A percentile compares a stretch with the other conserved stretches of the same genome.
phyloP scores from a whole-genome alignment of 805 yeast species.

The Kazachstania africana region DNA sequence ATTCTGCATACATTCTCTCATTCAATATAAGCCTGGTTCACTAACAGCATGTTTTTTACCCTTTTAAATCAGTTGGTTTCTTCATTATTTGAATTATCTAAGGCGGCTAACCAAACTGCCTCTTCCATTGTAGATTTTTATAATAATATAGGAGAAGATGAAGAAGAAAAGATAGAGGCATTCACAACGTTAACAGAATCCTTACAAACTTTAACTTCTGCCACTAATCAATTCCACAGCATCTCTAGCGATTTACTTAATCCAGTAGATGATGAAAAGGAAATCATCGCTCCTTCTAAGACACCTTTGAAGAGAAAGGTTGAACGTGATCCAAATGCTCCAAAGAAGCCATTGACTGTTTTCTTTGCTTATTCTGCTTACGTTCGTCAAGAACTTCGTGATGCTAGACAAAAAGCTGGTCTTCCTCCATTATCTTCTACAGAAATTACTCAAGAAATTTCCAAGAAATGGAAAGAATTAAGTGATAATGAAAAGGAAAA shows the following conservation, averaged over 20 bases:
- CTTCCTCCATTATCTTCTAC: slow-evolving; percentile 56
- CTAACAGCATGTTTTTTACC: too few relatives aligned
- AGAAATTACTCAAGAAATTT: slow-evolving; percentile 69
- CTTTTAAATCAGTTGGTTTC: slow-evolving; percentile 44
- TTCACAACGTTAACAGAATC: slow-evolving; percentile 34
- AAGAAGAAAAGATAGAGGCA: slow-evolving; percentile 34
- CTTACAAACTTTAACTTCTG: slow-evolving; percentile 29
- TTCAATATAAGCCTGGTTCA: too few relatives aligned
- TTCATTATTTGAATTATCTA: slow-evolving; percentile 69
- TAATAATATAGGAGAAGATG: slow-evolving; percentile 41
- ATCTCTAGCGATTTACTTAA: slow-evolving; percentile 21
- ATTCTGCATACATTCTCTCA: too few relatives aligned
- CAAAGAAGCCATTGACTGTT: slow-evolving; percentile 86
- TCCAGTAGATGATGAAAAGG: slow-evolving; percentile 27
- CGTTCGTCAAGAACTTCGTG: slow-evolving; percentile 58
- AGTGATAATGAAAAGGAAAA: slow-evolving; percentile 56
- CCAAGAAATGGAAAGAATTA: slow-evolving; percentile 68
- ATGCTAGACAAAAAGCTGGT: slow-evolving; percentile 50
- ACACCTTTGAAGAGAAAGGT: slow-evolving; percentile 32
- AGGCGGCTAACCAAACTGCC: slow-evolving; percentile 80
- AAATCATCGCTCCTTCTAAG: slow-evolving; percentile 10
- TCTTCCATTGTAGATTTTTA: slow-evolving; percentile 68
- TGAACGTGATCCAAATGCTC: slow-evolving; percentile 85
- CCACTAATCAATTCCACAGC: slow-evolving; percentile 24
- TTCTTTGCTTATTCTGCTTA: slow-evolving; percentile 70